Conservation (phyloP, 1,139 yeast genomes). For the Spathaspora sp. region DNA sequence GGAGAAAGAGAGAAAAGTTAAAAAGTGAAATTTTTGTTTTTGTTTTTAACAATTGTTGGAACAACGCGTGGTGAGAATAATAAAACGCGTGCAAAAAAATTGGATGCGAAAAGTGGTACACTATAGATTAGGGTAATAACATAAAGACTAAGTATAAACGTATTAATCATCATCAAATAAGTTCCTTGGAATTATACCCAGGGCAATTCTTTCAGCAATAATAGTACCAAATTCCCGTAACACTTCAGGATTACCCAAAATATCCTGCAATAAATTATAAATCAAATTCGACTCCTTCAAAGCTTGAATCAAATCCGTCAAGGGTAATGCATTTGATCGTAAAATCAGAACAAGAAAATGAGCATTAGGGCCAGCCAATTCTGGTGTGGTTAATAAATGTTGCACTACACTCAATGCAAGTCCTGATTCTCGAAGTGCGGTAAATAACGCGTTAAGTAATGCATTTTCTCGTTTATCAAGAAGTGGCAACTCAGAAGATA, state of each 20-base stretch:
- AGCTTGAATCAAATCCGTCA: slow-evolving; percentile 22
- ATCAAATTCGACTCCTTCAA: slow-evolving; percentile 24
- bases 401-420: slow-evolving; percentile 28
- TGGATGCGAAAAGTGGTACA: background rate
- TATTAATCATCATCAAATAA: slow-evolving; percentile 7
- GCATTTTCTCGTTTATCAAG: slow-evolving; percentile 25
- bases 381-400: slow-evolving; percentile 27
- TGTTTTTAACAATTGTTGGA: background rate
- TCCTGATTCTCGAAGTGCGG: slow-evolving; percentile 30
- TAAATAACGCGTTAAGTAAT: slow-evolving; percentile 23
- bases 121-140: background rate
- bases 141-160: background rate
- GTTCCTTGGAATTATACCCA: slow-evolving; percentile 20
- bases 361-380: slow-evolving; percentile 27
- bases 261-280: slow-evolving; percentile 18
- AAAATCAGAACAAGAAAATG: slow-evolving; percentile 25
- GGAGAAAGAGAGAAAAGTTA: background rate
- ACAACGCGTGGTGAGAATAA: background rate
- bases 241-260: slow-evolving; percentile 20
- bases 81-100: background rate
- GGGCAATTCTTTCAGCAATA: slow-evolving; percentile 19
- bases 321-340: slow-evolving; percentile 24
- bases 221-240: slow-evolving; percentile 20
- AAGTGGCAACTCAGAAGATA: slow-evolving; percentile 6
- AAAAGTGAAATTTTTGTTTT: slow-evolving; percentile 4